Conservation (phyloP, 768 basidiomycete genomes). For the Infundibulicybe gibba region DNA sequence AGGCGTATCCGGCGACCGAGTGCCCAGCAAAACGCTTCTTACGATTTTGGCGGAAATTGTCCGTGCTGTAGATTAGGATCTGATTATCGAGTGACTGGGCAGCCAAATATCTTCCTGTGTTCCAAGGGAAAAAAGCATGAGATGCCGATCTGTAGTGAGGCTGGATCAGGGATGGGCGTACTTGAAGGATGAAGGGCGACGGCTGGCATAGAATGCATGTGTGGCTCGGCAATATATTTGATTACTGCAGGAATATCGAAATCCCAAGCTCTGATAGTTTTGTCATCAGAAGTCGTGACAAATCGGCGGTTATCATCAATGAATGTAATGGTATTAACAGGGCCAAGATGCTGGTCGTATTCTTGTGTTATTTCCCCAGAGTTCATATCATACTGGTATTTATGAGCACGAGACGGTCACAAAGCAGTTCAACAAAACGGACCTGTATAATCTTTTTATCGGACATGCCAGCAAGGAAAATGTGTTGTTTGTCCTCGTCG, state of each 20-base stretch:
- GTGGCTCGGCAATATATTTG: slow-evolving; percentile 98
- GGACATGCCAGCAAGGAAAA: slow-evolving; percentile 97
- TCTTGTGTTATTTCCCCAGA: slow-evolving; percentile 96
- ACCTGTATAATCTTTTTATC: slow-evolving; percentile 99
- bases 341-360: slow-evolving; percentile 97
- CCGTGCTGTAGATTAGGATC: slow-evolving; percentile 94
- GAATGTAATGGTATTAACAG: slow-evolving; percentile 98
- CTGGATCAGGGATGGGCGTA: slow-evolving; percentile 44
- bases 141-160: slow-evolving; percentile 3
- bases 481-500: slow-evolving; percentile 91
- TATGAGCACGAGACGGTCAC: background rate
- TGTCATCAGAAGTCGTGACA: slow-evolving; percentile 98
- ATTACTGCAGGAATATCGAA: slow-evolving; percentile 99
- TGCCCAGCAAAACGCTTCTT: slow-evolving; percentile 99
- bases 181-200: slow-evolving; percentile 94
- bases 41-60: slow-evolving; percentile 97
- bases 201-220: slow-evolving; percentile 99
- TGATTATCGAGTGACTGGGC: slow-evolving; percentile 98
- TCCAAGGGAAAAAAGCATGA: slow-evolving; percentile 9
- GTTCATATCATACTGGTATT: slow-evolving; percentile 88
- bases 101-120: slow-evolving; percentile 92
- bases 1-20: slow-evolving; percentile 95
- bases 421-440: slow-evolving; percentile 13
- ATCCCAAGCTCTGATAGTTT: slow-evolving; percentile 99
- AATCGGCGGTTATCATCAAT: slow-evolving; percentile 98